phyloP scores from a whole-genome alignment of 2,329 filamentous ascomycete genomes.

The Lachnellula occidentalis region DNA sequence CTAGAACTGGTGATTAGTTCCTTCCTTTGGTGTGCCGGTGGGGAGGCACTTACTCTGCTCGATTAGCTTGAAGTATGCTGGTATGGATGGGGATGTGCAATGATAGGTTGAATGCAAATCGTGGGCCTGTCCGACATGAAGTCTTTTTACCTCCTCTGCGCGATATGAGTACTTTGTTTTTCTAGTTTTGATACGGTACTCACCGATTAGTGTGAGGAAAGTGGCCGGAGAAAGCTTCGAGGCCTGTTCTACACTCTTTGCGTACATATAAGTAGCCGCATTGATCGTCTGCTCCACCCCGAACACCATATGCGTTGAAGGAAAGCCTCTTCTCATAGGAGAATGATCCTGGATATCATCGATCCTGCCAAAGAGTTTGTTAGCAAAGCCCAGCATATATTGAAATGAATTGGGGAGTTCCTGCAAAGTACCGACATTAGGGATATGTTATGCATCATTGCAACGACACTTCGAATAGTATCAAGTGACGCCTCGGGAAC shows the following conservation, averaged over 20 bases:
- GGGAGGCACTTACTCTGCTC: constrained; percentile 1
- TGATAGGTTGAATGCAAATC: constrained; percentile 7
- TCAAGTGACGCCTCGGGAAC: neutral
- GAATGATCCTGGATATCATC: constrained; percentile 3
- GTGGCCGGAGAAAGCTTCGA: neutral
- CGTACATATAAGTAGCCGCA: neutral
- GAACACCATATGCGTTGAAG: neutral
- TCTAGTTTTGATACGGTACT: neutral
- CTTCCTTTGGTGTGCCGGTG: neutral
- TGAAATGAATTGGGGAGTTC: neutral
- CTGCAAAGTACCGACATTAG: neutral
- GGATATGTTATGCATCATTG: neutral
- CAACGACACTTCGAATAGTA: neutral
- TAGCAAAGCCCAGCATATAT: neutral
- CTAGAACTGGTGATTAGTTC: neutral
- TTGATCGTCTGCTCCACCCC: neutral
- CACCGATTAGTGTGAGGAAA: neutral
- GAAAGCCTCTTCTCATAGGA: neutral
- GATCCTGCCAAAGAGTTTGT: neutral
- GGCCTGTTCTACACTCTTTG: neutral
- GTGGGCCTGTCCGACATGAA: constrained; percentile 5
- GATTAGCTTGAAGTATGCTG: constrained; percentile 3
- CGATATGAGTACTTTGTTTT: neutral
- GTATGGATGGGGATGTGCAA: neutral
- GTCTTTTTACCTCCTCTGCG: constrained; percentile 3